phyloP scores from a whole-genome alignment of 495 filamentous ascomycete species.

The Hyaloscypha variabilis region DNA sequence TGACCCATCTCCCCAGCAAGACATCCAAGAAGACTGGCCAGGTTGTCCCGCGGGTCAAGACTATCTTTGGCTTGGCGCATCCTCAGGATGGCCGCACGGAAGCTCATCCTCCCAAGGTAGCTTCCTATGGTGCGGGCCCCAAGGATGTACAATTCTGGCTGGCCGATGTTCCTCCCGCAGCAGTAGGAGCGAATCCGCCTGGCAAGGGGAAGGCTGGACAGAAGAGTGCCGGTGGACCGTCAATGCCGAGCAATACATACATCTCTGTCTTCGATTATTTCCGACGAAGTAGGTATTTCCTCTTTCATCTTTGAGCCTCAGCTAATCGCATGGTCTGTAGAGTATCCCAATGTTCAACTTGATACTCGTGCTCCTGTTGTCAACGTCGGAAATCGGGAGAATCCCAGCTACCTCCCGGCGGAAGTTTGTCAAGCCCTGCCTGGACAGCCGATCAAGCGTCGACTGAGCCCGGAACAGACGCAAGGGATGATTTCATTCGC shows the following conservation, averaged over 20 bases:
- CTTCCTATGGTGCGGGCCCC: slow-evolving; percentile 46
- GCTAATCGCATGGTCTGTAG: neutral
- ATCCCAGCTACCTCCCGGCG: slow-evolving; percentile 66
- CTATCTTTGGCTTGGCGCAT: slow-evolving; percentile 50
- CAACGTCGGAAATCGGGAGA: slow-evolving; percentile 63
- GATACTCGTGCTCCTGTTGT: slow-evolving; percentile 60
- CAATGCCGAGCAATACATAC: slow-evolving; percentile 33
- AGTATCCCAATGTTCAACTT: slow-evolving; percentile 44
- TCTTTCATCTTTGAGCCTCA: neutral
- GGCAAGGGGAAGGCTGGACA: slow-evolving; percentile 19
- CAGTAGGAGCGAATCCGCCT: neutral
- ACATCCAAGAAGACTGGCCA: slow-evolving; percentile 39
- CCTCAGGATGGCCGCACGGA: slow-evolving; percentile 22
- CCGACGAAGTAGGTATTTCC: slow-evolving; percentile 19
- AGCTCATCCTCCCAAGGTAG: slow-evolving; percentile 42
- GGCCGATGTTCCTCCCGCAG: slow-evolving; percentile 15
- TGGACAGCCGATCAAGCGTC: slow-evolving; percentile 63
- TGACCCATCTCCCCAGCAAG: slow-evolving; percentile 46
- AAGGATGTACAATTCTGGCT: slow-evolving; percentile 54
- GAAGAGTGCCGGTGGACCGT: slow-evolving; percentile 4
- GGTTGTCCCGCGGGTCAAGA: slow-evolving; percentile 42
- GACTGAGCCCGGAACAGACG: slow-evolving; percentile 59
- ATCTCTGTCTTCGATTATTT: slow-evolving; percentile 58
- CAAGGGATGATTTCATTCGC: slow-evolving; percentile 69
- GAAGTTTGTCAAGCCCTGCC: slow-evolving; percentile 66